Evolutionary conservation across 1,139 yeast genomes (phyloP).

Genomic region (Meyerozyma smithsonii): DNA sequence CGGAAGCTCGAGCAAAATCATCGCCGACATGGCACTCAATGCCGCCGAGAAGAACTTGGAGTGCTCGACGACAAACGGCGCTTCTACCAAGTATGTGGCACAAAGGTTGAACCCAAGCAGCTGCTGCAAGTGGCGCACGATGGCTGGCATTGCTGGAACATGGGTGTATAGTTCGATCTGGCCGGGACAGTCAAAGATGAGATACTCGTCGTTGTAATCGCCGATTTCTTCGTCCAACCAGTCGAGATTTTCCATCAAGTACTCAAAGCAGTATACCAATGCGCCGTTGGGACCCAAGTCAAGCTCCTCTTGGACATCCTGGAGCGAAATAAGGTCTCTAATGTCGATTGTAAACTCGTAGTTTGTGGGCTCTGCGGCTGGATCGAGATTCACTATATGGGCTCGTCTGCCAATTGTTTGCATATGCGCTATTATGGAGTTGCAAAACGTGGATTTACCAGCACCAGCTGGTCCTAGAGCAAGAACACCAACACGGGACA

Average conservation of each 20-base stretch:
- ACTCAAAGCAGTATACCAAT: slow-evolving; percentile 87
- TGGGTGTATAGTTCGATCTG: slow-evolving; percentile 96
- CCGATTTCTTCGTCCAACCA: slow-evolving; percentile 97
- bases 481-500: slow-evolving; percentile 95
- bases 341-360: slow-evolving; percentile 92
- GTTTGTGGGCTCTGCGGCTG: slow-evolving; percentile 93
- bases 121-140: slow-evolving; percentile 76
- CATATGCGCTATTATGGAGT: slow-evolving; percentile 80
- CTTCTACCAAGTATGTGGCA: slow-evolving; percentile 88
- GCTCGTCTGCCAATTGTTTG: slow-evolving; percentile 89
- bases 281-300: slow-evolving; percentile 97
- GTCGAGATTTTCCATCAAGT: slow-evolving; percentile 78
- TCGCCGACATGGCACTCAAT: slow-evolving; percentile 95
- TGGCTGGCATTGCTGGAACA: slow-evolving; percentile 85
- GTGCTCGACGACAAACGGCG: slow-evolving; percentile 86
- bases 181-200: slow-evolving; percentile 97
- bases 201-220: slow-evolving; percentile 86
- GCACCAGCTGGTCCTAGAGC: slow-evolving; percentile 98
- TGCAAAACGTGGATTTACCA: slow-evolving; percentile 90
- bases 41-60: slow-evolving; percentile 95
- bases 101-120: slow-evolving; percentile 81
- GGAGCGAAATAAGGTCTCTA: slow-evolving; percentile 81
- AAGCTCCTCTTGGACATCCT: slow-evolving; percentile 96
- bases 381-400: slow-evolving; percentile 91
- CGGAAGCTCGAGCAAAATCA: slow-evolving; percentile 91